Evolutionary conservation across 169 alveolate species (phyloP).

Genomic region (Plasmodium gallinaceum): DNA sequence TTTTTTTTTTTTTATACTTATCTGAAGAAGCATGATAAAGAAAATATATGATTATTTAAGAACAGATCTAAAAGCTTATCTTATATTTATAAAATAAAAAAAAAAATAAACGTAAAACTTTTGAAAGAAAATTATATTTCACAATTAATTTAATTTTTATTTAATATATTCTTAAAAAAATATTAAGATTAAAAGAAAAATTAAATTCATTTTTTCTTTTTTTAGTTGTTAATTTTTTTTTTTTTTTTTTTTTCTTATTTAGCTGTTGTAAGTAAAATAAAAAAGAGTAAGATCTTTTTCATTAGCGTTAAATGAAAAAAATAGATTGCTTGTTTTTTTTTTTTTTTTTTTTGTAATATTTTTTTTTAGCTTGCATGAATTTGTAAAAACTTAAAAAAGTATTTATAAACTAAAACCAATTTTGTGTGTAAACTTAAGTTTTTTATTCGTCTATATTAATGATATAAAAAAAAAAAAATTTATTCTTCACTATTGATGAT

Average conservation of each 20-base stretch:
- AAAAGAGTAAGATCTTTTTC: background rate
- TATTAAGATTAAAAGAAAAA: no score
- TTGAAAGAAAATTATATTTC: background rate
- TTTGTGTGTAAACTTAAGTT: background rate
- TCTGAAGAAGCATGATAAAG: background rate
- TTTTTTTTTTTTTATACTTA: background rate
- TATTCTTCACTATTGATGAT: background rate
- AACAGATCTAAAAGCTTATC: background rate
- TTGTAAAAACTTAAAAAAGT: background rate
- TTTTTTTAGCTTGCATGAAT: constrained; percentile 9
- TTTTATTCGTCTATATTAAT: background rate
- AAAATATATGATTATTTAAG: no score
- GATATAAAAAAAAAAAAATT: background rate
- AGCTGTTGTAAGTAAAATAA: constrained; percentile 1
- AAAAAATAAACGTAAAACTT: background rate
- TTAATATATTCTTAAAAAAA: background rate
- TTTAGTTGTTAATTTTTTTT: background rate
- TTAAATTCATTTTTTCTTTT: constrained; percentile 1
- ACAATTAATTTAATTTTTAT: background rate
- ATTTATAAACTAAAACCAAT: background rate
- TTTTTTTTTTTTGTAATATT: constrained; percentile 1
- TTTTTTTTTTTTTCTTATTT: background rate
- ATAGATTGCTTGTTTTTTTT: background rate
- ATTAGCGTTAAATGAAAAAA: constrained; percentile 3
- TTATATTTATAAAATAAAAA: background rate